Evolutionary conservation across 345 rosid genomes (phyloP), one percentile per base, ranked within the genome.

Genomic region (Atalantia buxifolia): DNA sequence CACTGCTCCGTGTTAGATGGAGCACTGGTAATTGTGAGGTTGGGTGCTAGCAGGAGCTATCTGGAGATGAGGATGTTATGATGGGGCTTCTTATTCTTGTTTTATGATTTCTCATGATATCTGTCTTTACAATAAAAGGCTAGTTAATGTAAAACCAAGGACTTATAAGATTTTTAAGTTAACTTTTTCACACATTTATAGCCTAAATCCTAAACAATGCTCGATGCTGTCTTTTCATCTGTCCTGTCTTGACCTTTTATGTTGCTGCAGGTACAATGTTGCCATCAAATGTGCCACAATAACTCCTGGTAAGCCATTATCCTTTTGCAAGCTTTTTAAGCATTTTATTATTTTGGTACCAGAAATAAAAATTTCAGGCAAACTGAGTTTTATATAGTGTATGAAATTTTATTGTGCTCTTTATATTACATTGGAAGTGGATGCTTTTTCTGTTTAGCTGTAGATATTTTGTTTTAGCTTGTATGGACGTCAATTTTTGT

Each of bases 201-300:
- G 22, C 55, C 22, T 1, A 1, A 40, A 42, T 4, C 55, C 22
- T 69, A 50, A 30, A 66, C 25, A 50, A 71, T 19, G 42, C 42
- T 71, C 45, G 61, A 63, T 19, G 31, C 60, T 60, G 6, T 12
- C 31, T 42, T 21, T 78, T 40, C 3, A 31, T 38, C 53, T 10
- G 22, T 69, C 31, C 7, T 22, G 62, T 48, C 56, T 70, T 50
- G 63, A 64, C 45, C 9, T 7, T 71, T 82, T 78, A 65, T 76
- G 36, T 59, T 45, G 31, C 27, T 87, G 71, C 87, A 96, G 99
- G 93, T 91, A 96, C 75, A 94, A 96, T 55, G 98, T 92, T 86
- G 99, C 98, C 24, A 86, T 96, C 76, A 96, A 96, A 88, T 96
- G 99, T 81, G 99, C 99, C 64, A 96, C 98, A 48, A 91, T 94